Evolutionary conservation across 2,329 filamentous ascomycete species (phyloP).

Genomic region (Penicillium sp.): DNA sequence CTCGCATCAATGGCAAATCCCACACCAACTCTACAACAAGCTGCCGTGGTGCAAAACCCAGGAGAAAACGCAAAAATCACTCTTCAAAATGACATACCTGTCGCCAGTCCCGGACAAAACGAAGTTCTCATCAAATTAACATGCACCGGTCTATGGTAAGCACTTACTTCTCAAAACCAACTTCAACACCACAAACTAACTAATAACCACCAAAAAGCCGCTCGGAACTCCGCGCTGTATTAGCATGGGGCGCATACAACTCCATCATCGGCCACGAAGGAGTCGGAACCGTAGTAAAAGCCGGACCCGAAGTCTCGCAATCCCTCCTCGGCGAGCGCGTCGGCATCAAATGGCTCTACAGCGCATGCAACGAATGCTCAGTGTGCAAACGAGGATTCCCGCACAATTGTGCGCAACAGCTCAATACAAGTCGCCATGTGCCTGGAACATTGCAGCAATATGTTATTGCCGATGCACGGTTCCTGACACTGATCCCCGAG

Average conservation of each 20-base stretch:
- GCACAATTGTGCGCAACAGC: conserved; percentile 23
- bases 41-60: conserved; percentile 17
- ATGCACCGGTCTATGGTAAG: conserved; percentile 26
- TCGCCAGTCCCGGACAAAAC: conserved; percentile 15
- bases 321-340: conserved; percentile 19
- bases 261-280: conserved; percentile 30
- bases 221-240: conserved; percentile 26
- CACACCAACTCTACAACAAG: conserved; percentile 14
- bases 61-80: conserved; percentile 14
- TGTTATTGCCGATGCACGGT: conserved; percentile 22
- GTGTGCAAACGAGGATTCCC: conserved; percentile 19
- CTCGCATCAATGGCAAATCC: neutral
- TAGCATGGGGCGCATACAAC: conserved; percentile 24
- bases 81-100: conserved; percentile 13
- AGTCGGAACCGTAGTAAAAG: conserved; percentile 19
- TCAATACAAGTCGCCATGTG: conserved; percentile 25
- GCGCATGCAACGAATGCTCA: conserved; percentile 23
- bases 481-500: conserved; percentile 20
- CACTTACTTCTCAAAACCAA: neutral
- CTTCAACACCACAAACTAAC: neutral
- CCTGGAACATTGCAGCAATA: conserved; percentile 29
- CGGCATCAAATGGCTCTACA: conserved; percentile 28
- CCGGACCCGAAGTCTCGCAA: conserved; percentile 12
- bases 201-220: conserved; percentile 7
- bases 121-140: conserved; percentile 25